Base-by-base conservation (phyloP, 1,284 basidiomycete genomes). In the Boletus mariae region DNA sequence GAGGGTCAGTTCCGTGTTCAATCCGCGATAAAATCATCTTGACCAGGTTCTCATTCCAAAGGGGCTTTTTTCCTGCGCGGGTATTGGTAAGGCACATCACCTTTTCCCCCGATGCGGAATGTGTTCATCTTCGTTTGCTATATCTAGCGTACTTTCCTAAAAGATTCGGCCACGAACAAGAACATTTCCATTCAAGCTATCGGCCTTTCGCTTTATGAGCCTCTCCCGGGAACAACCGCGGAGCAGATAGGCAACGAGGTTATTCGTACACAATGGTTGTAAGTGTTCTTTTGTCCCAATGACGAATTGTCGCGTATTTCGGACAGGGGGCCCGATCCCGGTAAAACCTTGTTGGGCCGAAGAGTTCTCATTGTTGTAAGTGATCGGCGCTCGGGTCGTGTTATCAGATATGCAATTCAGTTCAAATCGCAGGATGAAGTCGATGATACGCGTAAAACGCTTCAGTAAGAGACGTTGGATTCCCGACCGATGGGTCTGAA, bases 61-160 rank as follows among this genome's bases (percentile, higher is more conserved):
- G 94, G 48, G 94, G 94, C 38, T 96, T 96, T 75, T 94, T 96
- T 73, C 94, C 94, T 45, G 93, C 94, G 26, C 88, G 94, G 57
- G 90, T 96, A 49, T 80, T 96, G 79, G 89, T 88, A 60, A 61
- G 77, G 41, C 44, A n/a, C 7, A 9, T n/a, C 25, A 26, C 17
- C 37, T 48, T 43, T 25, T 34, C 2, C 13, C 15, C 25, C 15
- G 8, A 40, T 40, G 42, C 9, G 41, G 25, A 12, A 26, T 42
- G 17, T 20, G 29, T 5, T 25, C 40, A 38, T 10, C 17, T 10
- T 17, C n/a, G 10, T 40, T 10, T 11, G 8, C 46, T 35, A 11
- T 45, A 48, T 52, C 20, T 47, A 90, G 83, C 85, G 94, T 46
- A 95, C 94, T 0, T 94, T 94, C 74, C 74, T 95, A 59, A 91